Evolutionary conservation across 225 moss, liverwort and hornwort species (phyloP).

Genomic region (Thuidium tamariscinum): DNA sequence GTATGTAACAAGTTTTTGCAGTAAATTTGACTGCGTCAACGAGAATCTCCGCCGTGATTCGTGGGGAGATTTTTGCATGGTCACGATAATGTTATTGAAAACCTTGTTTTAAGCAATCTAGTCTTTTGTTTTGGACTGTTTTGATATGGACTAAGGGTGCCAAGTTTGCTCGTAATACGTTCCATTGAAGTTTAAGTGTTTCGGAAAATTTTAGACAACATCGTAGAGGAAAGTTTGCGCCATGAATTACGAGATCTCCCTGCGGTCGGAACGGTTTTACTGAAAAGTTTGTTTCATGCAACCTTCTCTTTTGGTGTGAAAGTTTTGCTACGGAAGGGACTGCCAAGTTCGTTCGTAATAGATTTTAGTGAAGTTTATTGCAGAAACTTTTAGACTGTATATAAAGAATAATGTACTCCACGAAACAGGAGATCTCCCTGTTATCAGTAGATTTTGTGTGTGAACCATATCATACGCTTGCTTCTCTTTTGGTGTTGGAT

Average conservation of each 20-base stretch:
- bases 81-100: neutral
- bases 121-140: neutral
- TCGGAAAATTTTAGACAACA: neutral
- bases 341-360: neutral
- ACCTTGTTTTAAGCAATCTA: neutral
- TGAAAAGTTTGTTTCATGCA: neutral
- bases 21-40: neutral
- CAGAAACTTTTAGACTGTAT: neutral
- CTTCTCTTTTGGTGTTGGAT: neutral
- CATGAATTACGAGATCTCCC: neutral
- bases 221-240: neutral
- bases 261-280: neutral
- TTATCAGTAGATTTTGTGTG: neutral
- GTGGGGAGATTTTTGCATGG: neutral
- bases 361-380: neutral
- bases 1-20: neutral
- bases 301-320: neutral
- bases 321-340: neutral
- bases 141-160: neutral
- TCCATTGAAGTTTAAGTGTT: neutral
- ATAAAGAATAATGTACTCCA: neutral
- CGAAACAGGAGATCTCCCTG: neutral
- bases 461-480: neutral
- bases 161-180: neutral
- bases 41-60: neutral